Base-by-base conservation (phyloP, 2,329 filamentous ascomycete species). In the Penicillium sp. region DNA sequence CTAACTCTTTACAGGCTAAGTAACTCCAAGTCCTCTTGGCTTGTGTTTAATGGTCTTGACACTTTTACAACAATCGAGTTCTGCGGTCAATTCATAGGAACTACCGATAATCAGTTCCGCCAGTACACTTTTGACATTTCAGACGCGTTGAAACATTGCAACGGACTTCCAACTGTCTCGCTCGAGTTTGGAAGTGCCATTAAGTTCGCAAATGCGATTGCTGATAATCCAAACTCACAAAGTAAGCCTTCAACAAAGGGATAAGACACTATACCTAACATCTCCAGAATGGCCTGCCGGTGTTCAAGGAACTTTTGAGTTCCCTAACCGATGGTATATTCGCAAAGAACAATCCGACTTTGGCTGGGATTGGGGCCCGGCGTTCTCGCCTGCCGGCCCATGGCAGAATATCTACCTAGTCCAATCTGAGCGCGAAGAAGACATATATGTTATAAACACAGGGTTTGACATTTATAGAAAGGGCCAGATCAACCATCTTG, bases 361-460 rank as follows among this genome's bases (percentile, higher is more conserved):
- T 66, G 85, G 85, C 2, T 87, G 84, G 84, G 84, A 86, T 57
- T 85, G 83, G 83, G 82, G 82, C 10, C 82, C 82, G 10, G 82
- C 80, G 0, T 85, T 87, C 64, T 76, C 79, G n/a, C 83, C 84
- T 0, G 80, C 82, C n/a, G 84, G 85, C 2, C 81, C 84, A 7
- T 88, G 84, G 85, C 77, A 82, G 58, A 80, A 83, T 40, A 83
- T 81, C 1, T 84, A 79, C 65, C 68, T 84, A 1, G 74, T 85
- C 12, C 82, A 86, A 59, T 72, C 84, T 8, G 65, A 69, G 4
- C 56, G 70, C 1, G 57, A 72, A 1, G 71, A 79, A 33, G 63
- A 72, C 16, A 62, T 82, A 2, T 77, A 83, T 58, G 68, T 81
- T 10, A 61, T 81, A 4, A 84, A 85, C 61, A 78, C 79, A 1